phyloP scores from a whole-genome alignment of 2,329 filamentous ascomycete genomes.

The Ophiostoma piceae region DNA sequence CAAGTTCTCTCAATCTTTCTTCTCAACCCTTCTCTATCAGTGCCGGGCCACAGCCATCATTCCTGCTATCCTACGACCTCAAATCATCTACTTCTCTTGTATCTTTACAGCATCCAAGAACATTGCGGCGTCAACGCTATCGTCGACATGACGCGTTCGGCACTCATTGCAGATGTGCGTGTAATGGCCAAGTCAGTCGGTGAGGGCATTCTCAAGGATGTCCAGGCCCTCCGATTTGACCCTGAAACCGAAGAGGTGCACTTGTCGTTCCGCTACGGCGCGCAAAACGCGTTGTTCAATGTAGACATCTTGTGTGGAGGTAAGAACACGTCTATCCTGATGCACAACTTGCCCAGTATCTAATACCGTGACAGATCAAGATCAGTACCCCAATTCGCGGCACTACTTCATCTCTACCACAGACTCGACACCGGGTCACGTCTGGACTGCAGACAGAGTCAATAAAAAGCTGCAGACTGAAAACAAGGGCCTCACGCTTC shows the following conservation, averaged over 20 bases:
- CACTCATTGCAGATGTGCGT: background rate
- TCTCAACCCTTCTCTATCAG: too few species aligned
- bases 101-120: background rate
- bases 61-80: background rate
- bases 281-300: background rate
- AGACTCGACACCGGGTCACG: background rate
- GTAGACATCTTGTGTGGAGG: background rate
- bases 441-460: background rate
- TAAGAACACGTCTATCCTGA: background rate
- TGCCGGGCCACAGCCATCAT: background rate
- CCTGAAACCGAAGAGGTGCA: background rate
- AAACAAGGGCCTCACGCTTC: background rate
- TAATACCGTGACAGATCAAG: background rate
- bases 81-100: background rate
- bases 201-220: background rate
- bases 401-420: conserved; percentile 1
- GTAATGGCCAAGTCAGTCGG: background rate
- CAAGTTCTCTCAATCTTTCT: background rate
- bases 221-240: background rate
- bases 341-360: background rate
- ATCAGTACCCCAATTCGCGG: background rate
- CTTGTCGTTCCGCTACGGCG: background rate
- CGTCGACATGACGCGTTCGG: background rate
- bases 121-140: background rate
- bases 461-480: background rate